A percentile compares a stretch with the other conserved stretches of the same genome.
Conservation (phyloP, 78 protist species). For the Dictyostelium purpureum region DNA sequence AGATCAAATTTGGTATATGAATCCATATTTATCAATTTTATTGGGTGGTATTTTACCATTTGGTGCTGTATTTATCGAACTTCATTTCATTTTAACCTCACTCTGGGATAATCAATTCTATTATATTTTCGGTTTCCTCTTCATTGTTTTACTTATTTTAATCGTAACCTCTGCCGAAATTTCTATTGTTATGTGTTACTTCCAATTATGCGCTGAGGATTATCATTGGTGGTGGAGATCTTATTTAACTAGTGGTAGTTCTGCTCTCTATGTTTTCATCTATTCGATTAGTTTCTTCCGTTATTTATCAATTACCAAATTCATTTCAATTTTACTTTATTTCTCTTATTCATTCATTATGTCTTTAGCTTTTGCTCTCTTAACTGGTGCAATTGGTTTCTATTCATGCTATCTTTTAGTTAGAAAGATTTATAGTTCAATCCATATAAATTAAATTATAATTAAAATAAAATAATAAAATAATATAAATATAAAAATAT, state of each 20-base stretch:
- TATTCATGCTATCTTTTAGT: slow-evolving; percentile 86
- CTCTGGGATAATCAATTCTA: slow-evolving; percentile 94
- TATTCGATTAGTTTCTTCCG: slow-evolving; percentile 92
- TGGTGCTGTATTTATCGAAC: slow-evolving; percentile 96
- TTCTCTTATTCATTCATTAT: slow-evolving; percentile 93
- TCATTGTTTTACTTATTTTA: slow-evolving; percentile 93
- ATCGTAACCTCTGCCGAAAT: slow-evolving; percentile 94
- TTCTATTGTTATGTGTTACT: slow-evolving; percentile 95
- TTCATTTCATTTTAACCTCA: slow-evolving; percentile 93
- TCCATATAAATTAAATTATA: too few species aligned
- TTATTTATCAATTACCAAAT: slow-evolving; percentile 75
- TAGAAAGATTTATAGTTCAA: slow-evolving; percentile 87
- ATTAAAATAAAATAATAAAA: too few species aligned
- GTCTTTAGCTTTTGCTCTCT: slow-evolving; percentile 87
- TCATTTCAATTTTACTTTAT: slow-evolving; percentile 84
- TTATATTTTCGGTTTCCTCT: slow-evolving; percentile 97
- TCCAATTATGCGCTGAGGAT: slow-evolving; percentile 95
- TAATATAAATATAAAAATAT: too few species aligned
- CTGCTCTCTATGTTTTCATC: slow-evolving; percentile 94
- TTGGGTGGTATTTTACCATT: slow-evolving; percentile 97
- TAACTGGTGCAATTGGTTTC: slow-evolving; percentile 94
- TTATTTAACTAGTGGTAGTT: slow-evolving; percentile 91
- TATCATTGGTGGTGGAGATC: slow-evolving; percentile 99
- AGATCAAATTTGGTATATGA: slow-evolving; percentile 94
- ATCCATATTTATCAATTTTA: slow-evolving; percentile 86